Percentiles rank a stretch among this genome's conserved stretches.
Evolutionary conservation across 2,329 filamentous ascomycete species (phyloP).

Genomic region (Thermothelomyces thermophilus): DNA sequence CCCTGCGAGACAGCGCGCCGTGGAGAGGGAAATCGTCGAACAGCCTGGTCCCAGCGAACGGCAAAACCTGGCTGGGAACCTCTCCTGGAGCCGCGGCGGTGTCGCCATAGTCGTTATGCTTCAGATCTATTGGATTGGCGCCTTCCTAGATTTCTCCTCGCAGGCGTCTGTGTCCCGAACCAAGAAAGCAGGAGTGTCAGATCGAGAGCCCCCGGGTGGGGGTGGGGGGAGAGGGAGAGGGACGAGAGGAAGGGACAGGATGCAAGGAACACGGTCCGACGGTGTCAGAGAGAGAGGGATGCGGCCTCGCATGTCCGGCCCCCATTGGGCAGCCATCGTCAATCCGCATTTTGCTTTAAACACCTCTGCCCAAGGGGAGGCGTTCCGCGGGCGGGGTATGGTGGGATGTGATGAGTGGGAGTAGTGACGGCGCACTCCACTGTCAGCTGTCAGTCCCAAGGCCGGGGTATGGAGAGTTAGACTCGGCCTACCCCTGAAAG

Average conservation of each 20-base stretch:
- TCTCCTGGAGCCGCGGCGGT: neutral
- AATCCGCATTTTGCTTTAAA: conserved; percentile 13
- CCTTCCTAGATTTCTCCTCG: no score
- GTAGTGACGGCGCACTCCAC: neutral
- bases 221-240: neutral
- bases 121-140: neutral
- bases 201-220: neutral
- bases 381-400: neutral
- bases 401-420: neutral
- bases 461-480: conserved; percentile 5
- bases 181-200: neutral
- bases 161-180: neutral
- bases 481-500: no score
- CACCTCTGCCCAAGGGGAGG: neutral
- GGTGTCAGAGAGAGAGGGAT: conserved; percentile 2
- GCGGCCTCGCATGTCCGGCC: conserved; percentile 2
- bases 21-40: neutral
- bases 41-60: neutral
- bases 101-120: neutral
- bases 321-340: conserved; percentile 17
- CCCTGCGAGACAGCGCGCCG: neutral
- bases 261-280: neutral
- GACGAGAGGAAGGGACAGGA: neutral
- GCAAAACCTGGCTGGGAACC: neutral
- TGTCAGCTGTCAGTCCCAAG: conserved; percentile 3